A percentile compares a stretch with the other conserved stretches of the same genome.
Evolutionary conservation across 768 basidiomycete genomes (phyloP).

Genomic region (Psilocybe azurescens): DNA sequence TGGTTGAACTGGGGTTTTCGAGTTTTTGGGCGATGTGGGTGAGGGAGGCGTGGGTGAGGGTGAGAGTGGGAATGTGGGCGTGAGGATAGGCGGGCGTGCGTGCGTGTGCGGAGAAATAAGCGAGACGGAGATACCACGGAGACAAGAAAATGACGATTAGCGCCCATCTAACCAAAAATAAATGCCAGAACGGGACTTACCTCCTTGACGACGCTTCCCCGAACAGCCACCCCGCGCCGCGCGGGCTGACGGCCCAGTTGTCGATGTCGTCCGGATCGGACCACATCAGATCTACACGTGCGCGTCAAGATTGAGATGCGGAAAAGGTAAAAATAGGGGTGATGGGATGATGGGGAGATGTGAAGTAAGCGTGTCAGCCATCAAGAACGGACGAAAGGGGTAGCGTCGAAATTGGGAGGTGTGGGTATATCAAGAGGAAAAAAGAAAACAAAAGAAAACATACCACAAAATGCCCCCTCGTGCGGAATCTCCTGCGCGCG

Average conservation of each 20-base stretch:
- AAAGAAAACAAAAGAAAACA: slow-evolving; percentile 19
- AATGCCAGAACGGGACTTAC: slow-evolving; percentile 39
- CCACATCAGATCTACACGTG: slow-evolving; percentile 91
- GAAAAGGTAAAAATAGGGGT: no score
- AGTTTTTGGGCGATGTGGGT: not conserved
- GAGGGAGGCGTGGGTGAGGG: not conserved
- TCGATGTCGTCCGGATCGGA: slow-evolving; percentile 95
- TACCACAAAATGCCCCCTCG: slow-evolving; percentile 97
- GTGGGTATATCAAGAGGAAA: no score
- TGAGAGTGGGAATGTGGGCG: not conserved
- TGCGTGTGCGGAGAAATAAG: no score
- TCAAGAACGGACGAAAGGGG: no score
- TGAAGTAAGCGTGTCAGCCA: no score
- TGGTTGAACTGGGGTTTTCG: slow-evolving; percentile 77
- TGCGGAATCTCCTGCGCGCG: slow-evolving; percentile 98
- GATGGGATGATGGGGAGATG: no score
- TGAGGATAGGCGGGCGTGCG: no score
- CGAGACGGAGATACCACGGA: no score
- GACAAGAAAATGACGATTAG: not conserved
- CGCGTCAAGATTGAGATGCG: not conserved
- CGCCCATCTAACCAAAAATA: not conserved
- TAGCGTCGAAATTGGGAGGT: no score
- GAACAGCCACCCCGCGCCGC: slow-evolving; percentile 96
- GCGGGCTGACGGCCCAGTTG: slow-evolving; percentile 96
- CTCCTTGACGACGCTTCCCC: slow-evolving; percentile 87